Conservation (phyloP, 169 alveolate species). For the Cryptosporidium tyzzeri region DNA sequence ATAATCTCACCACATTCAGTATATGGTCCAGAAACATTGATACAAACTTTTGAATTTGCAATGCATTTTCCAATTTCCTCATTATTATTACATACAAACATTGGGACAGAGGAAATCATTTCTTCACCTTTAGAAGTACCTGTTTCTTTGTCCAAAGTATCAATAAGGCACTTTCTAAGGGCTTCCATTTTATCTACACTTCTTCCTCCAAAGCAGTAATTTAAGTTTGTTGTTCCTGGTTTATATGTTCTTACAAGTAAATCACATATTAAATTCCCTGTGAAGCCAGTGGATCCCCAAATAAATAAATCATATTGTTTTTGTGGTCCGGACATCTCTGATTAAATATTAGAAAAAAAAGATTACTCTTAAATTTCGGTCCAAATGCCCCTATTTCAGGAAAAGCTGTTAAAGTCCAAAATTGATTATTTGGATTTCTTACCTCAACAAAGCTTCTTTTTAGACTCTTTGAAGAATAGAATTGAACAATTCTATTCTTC, state of each 20-base stretch:
- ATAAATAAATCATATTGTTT: slow-evolving; percentile 69
- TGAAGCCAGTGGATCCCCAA: slow-evolving; percentile 75
- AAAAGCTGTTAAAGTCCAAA: neutral
- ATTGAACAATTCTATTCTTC: neutral
- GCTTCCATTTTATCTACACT: slow-evolving; percentile 55
- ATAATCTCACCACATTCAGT: slow-evolving; percentile 55
- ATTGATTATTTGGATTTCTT: neutral
- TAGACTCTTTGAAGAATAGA: too few relatives aligned
- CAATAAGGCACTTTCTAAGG: slow-evolving; percentile 41
- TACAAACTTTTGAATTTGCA: slow-evolving; percentile 58
- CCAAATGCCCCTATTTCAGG: neutral
- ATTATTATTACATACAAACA: slow-evolving; percentile 57
- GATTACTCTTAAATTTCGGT: neutral
- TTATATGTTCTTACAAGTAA: slow-evolving; percentile 46
- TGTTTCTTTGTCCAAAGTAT: slow-evolving; percentile 44
- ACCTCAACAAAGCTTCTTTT: neutral
- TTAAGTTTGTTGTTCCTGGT: slow-evolving; percentile 62
- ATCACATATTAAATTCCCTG: slow-evolving; percentile 61
- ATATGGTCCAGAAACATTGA: slow-evolving; percentile 46
- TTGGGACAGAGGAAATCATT: slow-evolving; percentile 67
- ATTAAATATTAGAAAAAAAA: neutral
- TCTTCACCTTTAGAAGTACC: slow-evolving; percentile 38
- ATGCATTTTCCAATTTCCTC: slow-evolving; percentile 59
- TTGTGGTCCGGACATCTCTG: slow-evolving; percentile 48
- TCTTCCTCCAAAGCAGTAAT: slow-evolving; percentile 73